These are phyloP conservation scores for Strobilomyces dryophilus DNA, from an alignment of 768 basidiomycete genomes.

Conservation along the genomic window DNA sequence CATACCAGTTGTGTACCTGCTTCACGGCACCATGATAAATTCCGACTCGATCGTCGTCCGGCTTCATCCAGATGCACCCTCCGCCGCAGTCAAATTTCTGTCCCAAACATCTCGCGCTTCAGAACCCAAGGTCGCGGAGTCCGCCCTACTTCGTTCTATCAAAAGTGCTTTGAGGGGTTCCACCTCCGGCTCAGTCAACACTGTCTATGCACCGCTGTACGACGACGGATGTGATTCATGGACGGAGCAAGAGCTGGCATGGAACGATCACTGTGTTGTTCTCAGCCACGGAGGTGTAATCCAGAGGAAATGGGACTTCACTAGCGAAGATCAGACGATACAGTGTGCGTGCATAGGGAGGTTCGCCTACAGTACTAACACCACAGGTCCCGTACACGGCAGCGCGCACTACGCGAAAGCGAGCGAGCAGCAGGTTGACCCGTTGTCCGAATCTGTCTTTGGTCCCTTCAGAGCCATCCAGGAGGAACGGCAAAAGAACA, in stretches of 20 bases:
- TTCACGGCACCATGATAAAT: slow-evolving; percentile 12
- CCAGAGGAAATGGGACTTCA: slow-evolving; percentile 69
- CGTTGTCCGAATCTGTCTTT: slow-evolving; percentile 30
- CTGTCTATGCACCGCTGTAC: slow-evolving; percentile 42
- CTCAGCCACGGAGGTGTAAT: slow-evolving; percentile 67
- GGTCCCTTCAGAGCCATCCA: slow-evolving; percentile 41
- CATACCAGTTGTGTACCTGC: neutral
- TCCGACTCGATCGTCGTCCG: slow-evolving; percentile 30
- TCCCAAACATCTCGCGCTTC: slow-evolving; percentile 20
- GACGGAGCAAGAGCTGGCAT: slow-evolving; percentile 64
- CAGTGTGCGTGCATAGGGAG: slow-evolving; percentile 79
- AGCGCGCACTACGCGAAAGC: slow-evolving; percentile 28
- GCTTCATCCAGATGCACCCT: slow-evolving; percentile 39
- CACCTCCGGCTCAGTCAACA: slow-evolving; percentile 38
- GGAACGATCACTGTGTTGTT: slow-evolving; percentile 62
- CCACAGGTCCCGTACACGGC: slow-evolving; percentile 21
- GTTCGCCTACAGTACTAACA: slow-evolving; percentile 49
- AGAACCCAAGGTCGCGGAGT: slow-evolving; percentile 19
- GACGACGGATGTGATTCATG: slow-evolving; percentile 36
- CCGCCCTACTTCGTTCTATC: slow-evolving; percentile 52
- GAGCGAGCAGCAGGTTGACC: slow-evolving; percentile 13
- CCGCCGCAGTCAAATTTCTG: slow-evolving; percentile 43
- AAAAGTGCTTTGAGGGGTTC: slow-evolving; percentile 56
- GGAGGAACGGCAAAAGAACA: slow-evolving; percentile 38
- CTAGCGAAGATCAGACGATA: slow-evolving; percentile 65